Percentiles rank a stretch among this genome's conserved stretches.
These are phyloP conservation scores for Pestalotiopsis sp. DNA, from an alignment of 2,329 filamentous ascomycete genomes.

Conservation along the genomic window DNA sequence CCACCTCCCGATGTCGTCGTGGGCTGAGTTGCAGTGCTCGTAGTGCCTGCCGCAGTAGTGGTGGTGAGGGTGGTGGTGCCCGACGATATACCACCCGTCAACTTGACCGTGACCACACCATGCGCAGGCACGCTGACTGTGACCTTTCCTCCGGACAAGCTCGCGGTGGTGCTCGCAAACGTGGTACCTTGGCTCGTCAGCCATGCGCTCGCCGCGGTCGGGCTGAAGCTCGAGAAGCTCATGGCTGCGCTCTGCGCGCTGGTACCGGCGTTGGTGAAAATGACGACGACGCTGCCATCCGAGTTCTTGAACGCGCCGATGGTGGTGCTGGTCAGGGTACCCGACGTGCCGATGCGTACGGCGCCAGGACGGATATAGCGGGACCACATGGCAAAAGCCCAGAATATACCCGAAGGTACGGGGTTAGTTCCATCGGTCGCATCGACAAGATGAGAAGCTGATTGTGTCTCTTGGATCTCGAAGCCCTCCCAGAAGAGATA, in stretches of 20 bases:
- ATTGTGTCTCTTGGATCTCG: conserved; percentile 28
- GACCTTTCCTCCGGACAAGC: conserved; percentile 14
- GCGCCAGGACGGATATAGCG: conserved; percentile 25
- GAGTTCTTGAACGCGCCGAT: conserved; percentile 23
- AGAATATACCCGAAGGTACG: conserved; percentile 25
- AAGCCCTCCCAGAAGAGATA: conserved; percentile 53
- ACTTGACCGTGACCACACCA: conserved; percentile 21
- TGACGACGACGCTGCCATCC: conserved; percentile 22
- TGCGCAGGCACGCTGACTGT: conserved; percentile 18
- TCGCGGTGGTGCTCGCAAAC: conserved; percentile 16
- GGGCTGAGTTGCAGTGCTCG: not conserved
- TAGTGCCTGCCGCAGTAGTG: not conserved
- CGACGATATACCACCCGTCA: conserved; percentile 9
- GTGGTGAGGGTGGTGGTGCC: not conserved
- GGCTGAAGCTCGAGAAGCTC: conserved; percentile 15
- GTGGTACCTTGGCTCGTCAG: conserved; percentile 17
- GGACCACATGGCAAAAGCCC: conserved; percentile 29
- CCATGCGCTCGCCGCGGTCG: conserved; percentile 18
- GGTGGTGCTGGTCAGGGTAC: conserved; percentile 19
- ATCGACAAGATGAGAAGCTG: conserved; percentile 29
- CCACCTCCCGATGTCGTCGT: not conserved
- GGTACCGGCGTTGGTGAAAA: conserved; percentile 25
- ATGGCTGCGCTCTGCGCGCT: conserved; percentile 14
- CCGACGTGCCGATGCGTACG: conserved; percentile 22
- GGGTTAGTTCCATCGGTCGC: conserved; percentile 24